Evolutionary conservation across 225 moss, liverwort and hornwort species (phyloP).

Genomic region (Physcomitrium patens): DNA sequence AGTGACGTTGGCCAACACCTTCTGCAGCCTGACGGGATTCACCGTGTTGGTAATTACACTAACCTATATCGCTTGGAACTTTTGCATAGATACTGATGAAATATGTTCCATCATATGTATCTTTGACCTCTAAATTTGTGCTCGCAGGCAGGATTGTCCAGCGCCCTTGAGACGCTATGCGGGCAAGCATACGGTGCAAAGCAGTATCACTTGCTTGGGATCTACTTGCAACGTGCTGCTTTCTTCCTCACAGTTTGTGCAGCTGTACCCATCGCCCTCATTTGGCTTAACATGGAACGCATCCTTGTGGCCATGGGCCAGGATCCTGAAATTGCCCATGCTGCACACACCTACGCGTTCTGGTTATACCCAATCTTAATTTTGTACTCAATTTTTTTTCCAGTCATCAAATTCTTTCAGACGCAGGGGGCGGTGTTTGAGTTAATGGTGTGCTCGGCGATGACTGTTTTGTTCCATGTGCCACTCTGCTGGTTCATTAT

Average conservation of each 20-base stretch:
- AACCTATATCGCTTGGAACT: neutral
- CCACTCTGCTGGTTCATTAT: slow-evolving; percentile 50
- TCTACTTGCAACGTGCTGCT: slow-evolving; percentile 47
- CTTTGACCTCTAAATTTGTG: neutral
- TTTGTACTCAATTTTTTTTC: neutral
- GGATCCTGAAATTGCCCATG: slow-evolving; percentile 25
- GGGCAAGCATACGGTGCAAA: slow-evolving; percentile 61
- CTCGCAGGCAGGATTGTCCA: slow-evolving; percentile 44
- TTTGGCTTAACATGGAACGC: slow-evolving; percentile 44
- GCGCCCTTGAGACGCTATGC: slow-evolving; percentile 57
- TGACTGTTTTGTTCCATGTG: slow-evolving; percentile 27
- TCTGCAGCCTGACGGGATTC: slow-evolving; percentile 37
- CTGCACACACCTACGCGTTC: slow-evolving; percentile 31
- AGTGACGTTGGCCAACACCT: slow-evolving; percentile 23
- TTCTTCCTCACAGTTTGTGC: slow-evolving; percentile 24
- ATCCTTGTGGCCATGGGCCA: slow-evolving; percentile 39
- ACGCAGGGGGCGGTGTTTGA: slow-evolving; percentile 44
- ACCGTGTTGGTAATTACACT: slow-evolving; percentile 28
- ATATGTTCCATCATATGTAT: neutral
- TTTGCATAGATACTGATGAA: neutral
- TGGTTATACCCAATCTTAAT: slow-evolving; percentile 26
- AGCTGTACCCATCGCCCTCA: slow-evolving; percentile 27
- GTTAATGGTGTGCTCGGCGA: slow-evolving; percentile 25
- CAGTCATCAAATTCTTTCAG: slow-evolving; percentile 54
- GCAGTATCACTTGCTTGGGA: slow-evolving; percentile 51